Percentiles rank a stretch among this genome's conserved stretches.
Conservation (phyloP, 495 filamentous ascomycete genomes). For the Lasiosphaeriaceae sp. region DNA sequence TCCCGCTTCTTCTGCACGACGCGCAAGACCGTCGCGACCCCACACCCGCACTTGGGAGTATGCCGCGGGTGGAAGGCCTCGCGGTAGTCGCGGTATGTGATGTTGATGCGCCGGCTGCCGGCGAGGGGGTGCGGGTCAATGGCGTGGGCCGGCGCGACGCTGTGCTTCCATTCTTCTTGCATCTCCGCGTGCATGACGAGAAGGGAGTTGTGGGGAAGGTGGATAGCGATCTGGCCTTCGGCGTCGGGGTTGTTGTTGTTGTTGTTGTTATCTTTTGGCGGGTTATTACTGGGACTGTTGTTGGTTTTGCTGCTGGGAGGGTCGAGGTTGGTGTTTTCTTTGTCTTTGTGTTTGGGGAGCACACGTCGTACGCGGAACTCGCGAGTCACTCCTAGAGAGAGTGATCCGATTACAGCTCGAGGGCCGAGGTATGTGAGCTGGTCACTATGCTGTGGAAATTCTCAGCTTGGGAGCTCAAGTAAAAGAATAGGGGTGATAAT, state of each 20-base stretch:
- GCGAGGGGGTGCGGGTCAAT: constrained; percentile 81
- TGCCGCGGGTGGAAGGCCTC: constrained; percentile 66
- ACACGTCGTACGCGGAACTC: constrained; percentile 85
- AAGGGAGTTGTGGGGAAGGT: constrained; percentile 89
- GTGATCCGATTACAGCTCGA: constrained; percentile 77
- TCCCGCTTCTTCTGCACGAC: constrained; percentile 72
- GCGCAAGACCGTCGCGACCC: constrained; percentile 65
- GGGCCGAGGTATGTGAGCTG: constrained; percentile 92
- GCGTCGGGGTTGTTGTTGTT: constrained; percentile 45
- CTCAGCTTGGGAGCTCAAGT: neutral
- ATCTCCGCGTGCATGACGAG: constrained; percentile 93
- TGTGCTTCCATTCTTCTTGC: constrained; percentile 80
- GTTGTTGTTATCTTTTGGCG: constrained; percentile 30
- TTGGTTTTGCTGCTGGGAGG: constrained; percentile 20
- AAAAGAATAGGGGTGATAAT: neutral
- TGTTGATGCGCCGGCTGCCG: constrained; percentile 77
- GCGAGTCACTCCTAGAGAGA: constrained; percentile 82
- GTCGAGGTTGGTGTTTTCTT: constrained; percentile 12
- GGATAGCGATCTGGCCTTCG: constrained; percentile 77
- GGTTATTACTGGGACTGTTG: constrained; percentile 29
- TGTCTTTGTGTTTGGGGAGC: constrained; percentile 52
- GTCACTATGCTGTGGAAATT: constrained; percentile 59
- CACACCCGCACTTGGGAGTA: constrained; percentile 64
- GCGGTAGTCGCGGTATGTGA: constrained; percentile 89
- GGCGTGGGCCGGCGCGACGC: constrained; percentile 65